Percentiles rank a stretch among this genome's conserved stretches.
Evolutionary conservation across 2,329 filamentous ascomycete species (phyloP).

Genomic region (Achaetomium macrosporum): DNA sequence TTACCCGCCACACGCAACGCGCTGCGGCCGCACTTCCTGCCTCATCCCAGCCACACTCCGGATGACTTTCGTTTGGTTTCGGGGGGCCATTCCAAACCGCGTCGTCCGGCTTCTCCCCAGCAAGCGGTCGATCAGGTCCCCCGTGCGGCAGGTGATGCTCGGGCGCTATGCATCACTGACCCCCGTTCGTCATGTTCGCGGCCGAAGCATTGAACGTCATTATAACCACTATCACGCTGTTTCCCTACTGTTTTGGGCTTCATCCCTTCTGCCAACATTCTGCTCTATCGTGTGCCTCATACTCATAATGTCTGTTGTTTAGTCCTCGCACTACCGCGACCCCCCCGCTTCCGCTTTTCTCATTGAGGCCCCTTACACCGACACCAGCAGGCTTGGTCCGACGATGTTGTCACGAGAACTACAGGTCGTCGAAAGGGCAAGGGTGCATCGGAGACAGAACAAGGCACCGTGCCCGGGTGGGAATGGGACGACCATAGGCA

Average conservation of each 20-base stretch:
- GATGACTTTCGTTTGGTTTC: conserved; percentile 8
- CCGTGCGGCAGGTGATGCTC: conserved; percentile 11
- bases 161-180: conserved; percentile 16
- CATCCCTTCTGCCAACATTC: not conserved
- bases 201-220: not conserved
- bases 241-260: not conserved
- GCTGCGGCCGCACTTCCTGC: not conserved
- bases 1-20: conserved; percentile 20
- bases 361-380: not conserved
- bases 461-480: conserved; percentile 22
- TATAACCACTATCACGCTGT: not conserved
- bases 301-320: conserved; percentile 6
- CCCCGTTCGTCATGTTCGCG: not conserved
- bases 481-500: conserved; percentile 27
- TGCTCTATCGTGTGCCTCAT: not conserved
- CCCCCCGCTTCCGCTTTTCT: not conserved
- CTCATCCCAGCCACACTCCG: conserved; percentile 3
- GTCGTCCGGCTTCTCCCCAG: conserved; percentile 16
- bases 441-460: conserved; percentile 9
- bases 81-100: conserved; percentile 18
- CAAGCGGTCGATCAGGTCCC: conserved; percentile 21
- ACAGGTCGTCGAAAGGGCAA: not conserved
- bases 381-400: conserved; percentile 11
- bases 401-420: conserved; percentile 15
- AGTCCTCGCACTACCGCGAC: not conserved